A percentile compares a stretch with the other conserved stretches of the same genome.
Evolutionary conservation across 352 stramenopile genomes (phyloP).

Genomic region (Halophytophthora polymorphica): DNA sequence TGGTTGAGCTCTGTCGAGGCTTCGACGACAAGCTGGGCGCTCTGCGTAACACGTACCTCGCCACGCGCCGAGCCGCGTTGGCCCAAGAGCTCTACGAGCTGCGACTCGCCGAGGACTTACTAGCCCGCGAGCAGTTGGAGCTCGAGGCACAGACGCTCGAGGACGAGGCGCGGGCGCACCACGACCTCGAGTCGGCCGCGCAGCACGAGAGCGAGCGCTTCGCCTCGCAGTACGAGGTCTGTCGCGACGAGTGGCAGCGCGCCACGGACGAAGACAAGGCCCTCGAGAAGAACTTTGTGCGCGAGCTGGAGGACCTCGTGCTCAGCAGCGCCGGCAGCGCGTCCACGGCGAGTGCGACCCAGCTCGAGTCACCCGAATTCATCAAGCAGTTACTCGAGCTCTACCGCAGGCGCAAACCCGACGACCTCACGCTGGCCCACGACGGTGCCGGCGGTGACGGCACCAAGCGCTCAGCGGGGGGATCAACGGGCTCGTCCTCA

Average conservation of each 20-base stretch:
- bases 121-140: conserved; percentile 51
- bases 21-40: conserved; percentile 86
- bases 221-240: conserved; percentile 41
- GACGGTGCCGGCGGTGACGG: conserved; percentile 10
- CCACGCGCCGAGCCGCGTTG: conserved; percentile 41
- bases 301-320: conserved; percentile 74
- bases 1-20: conserved; percentile 69
- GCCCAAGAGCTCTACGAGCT: conserved; percentile 75
- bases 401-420: conserved; percentile 68
- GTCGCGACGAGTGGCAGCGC: conserved; percentile 62
- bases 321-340: conserved; percentile 18
- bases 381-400: conserved; percentile 72
- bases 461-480: conserved; percentile 14
- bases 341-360: conserved; percentile 17
- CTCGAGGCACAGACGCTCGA: conserved; percentile 27
- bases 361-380: conserved; percentile 46
- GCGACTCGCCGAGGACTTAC: conserved; percentile 49
- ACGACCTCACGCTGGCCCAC: conserved; percentile 31
- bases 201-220: conserved; percentile 54
- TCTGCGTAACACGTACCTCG: conserved; percentile 57
- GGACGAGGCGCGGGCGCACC: conserved; percentile 16
- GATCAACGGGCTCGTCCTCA: conserved; percentile 6
- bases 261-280: conserved; percentile 69
- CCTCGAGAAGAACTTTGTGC: conserved; percentile 55
- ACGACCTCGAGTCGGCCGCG: conserved; percentile 15